Conservation (phyloP, 129 eudicot genomes). For the Dittrichia graveolens region DNA sequence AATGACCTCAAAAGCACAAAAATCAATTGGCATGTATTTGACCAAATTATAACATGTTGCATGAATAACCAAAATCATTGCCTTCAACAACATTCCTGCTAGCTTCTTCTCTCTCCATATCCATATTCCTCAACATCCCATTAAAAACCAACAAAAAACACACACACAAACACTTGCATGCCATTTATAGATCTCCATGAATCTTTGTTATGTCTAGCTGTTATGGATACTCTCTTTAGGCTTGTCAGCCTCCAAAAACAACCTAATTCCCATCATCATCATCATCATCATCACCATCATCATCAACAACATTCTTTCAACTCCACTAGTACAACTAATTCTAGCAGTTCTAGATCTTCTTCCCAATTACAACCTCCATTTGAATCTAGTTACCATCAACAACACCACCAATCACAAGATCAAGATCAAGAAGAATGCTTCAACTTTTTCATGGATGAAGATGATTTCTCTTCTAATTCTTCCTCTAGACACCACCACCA, state of each 20-base stretch:
- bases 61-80: slow-evolving; percentile 34
- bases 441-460: slow-evolving; percentile 95
- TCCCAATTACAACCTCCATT: slow-evolving; percentile 1
- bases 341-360: slow-evolving; percentile 82
- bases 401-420: slow-evolving; percentile 29
- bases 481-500: slow-evolving; percentile 48
- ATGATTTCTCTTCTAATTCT: slow-evolving; percentile 68
- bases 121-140: slow-evolving; percentile 24
- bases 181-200: slow-evolving; percentile 34
- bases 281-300: slow-evolving; percentile 27
- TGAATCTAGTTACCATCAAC: slow-evolving; percentile 19
- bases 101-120: slow-evolving; percentile 29
- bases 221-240: slow-evolving; percentile 94
- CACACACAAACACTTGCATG: slow-evolving; percentile 14
- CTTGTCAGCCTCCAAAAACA: slow-evolving; percentile 81
- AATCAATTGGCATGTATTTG: slow-evolving; percentile 7
- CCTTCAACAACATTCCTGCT: slow-evolving; percentile 42
- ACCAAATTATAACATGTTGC: slow-evolving; percentile 31
- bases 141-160: slow-evolving; percentile 33
- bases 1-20: slow-evolving; percentile 28
- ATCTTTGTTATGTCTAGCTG: slow-evolving; percentile 46
- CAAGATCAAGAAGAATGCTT: slow-evolving; percentile 90
- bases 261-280: slow-evolving; percentile 44
- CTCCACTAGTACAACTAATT: slow-evolving; percentile 61
- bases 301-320: slow-evolving; percentile 48